Percentiles rank a stretch among this genome's conserved stretches.
Conservation (phyloP, 805 yeast species). For the Pichia exigua region DNA sequence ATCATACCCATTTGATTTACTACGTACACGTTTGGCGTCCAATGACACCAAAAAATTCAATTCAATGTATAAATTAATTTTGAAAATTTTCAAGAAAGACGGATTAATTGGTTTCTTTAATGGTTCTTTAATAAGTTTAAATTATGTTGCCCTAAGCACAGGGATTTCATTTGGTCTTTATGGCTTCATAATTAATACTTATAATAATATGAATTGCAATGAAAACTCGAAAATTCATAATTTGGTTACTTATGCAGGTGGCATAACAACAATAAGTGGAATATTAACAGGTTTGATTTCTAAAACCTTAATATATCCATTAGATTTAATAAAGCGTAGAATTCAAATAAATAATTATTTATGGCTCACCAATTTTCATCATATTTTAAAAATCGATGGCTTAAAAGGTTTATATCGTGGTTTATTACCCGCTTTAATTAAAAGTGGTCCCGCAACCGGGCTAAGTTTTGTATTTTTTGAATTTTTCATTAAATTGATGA, state of each 20-base stretch:
- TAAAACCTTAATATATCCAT: constrained; percentile 72
- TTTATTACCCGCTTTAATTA: constrained; percentile 56
- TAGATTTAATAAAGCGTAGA: constrained; percentile 76
- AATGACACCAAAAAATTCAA: constrained; percentile 33
- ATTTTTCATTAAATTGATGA: constrained; percentile 14
- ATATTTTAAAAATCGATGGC: constrained; percentile 52
- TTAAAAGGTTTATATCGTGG: constrained; percentile 67
- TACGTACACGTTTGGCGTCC: constrained; percentile 81
- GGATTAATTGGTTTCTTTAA: constrained; percentile 42
- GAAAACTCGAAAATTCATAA: not conserved
- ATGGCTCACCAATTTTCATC: constrained; percentile 22
- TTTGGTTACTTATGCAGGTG: constrained; percentile 26
- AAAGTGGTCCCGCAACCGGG: constrained; percentile 69
- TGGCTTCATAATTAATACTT: constrained; percentile 27
- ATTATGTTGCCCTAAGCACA: constrained; percentile 61
- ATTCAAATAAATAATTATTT: constrained; percentile 45
- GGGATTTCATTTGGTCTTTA: constrained; percentile 72
- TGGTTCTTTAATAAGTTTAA: constrained; percentile 44
- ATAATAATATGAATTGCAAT: not conserved
- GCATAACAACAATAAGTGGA: constrained; percentile 52
- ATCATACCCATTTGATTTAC: constrained; percentile 87
- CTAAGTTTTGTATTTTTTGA: constrained; percentile 30
- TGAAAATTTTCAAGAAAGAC: constrained; percentile 23
- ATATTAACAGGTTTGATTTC: constrained; percentile 68
- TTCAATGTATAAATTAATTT: constrained; percentile 30